Base-by-base conservation (phyloP, 345 rosid species). In the Camelina neglecta region DNA sequence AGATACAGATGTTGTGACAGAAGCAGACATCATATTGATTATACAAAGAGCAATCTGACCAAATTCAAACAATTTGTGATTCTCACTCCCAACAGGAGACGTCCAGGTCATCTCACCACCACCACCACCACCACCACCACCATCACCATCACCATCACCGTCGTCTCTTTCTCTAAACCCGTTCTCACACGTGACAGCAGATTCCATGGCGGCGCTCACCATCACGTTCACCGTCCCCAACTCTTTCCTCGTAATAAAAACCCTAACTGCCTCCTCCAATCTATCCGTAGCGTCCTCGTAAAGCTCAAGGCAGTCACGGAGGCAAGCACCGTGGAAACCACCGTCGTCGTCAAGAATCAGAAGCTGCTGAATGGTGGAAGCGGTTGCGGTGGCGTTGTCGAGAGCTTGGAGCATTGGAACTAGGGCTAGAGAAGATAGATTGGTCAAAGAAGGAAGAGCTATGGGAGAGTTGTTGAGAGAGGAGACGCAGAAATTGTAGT, bases 401-500 rank as follows among this genome's bases (percentile, higher is more conserved):
- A 87, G 75, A 21, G 89, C 89, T 23, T 86, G 83, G 55, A 85
- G 89, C 86, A 87, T 81, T 33, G 87, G 83, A 47, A 84, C 65
- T 18, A 89, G 39, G 5, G 72, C 87, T 15, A 87, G 82, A 50
- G 87, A 86, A 51, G 83, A 77, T n/a, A 85, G 79, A 78, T 85
- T 81, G n/a, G 85, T 77, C 36, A 66, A 65, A 13, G 62, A 84
- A 44, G 74, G 70, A 11, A 73, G 85, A 79, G 85, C 70, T 23
- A 81, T 78, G 0, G 91, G 94, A 36, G 88, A 51, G 11, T 69
- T 74, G 62, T 77, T 71, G 4, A 90, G 87, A 61, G 93, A 81
- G 1, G 53, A 74, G 7, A 7, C 35, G 29, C 90, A 89, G 54
- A 89, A 83, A 13, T 45, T 47, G 56, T 77, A 79, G 82, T 75